These are phyloP conservation scores for Leccinellum luteum DNA, from an alignment of 768 basidiomycete species.

Conservation along the genomic window DNA sequence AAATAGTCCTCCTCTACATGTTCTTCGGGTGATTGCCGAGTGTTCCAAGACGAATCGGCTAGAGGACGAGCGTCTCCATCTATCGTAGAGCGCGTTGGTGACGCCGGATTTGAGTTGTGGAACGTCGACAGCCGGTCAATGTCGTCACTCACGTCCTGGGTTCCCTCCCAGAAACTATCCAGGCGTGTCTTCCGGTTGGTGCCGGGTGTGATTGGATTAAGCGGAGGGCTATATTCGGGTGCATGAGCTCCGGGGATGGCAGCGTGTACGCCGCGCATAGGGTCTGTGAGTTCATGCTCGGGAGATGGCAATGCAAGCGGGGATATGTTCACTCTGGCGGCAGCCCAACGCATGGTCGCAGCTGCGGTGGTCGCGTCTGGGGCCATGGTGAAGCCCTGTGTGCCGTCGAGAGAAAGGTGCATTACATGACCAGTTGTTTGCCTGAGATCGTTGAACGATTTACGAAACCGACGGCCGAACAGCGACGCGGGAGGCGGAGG, in stretches of 20 bases:
- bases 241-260: slow-evolving; percentile 62
- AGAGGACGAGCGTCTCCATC: slow-evolving; percentile 4
- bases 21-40: slow-evolving; percentile 25
- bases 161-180: slow-evolving; percentile 76
- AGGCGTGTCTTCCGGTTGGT: slow-evolving; percentile 54
- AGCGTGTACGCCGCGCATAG: slow-evolving; percentile 73
- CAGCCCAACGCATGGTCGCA: slow-evolving; percentile 86
- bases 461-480: slow-evolving; percentile 42
- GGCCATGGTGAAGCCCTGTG: slow-evolving; percentile 33
- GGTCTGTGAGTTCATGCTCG: slow-evolving; percentile 89
- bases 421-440: slow-evolving; percentile 26
- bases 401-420: slow-evolving; percentile 28
- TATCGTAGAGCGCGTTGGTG: slow-evolving; percentile 16
- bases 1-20: slow-evolving; percentile 32
- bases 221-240: slow-evolving; percentile 33
- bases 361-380: slow-evolving; percentile 64
- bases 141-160: slow-evolving; percentile 57
- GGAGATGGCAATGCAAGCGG: slow-evolving; percentile 88
- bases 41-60: slow-evolving; percentile 10
- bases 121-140: slow-evolving; percentile 21
- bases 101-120: slow-evolving; percentile 23
- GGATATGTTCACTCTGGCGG: slow-evolving; percentile 75
- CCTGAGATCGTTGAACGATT: slow-evolving; percentile 45
- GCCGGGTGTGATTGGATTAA: slow-evolving; percentile 44
- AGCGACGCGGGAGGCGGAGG: slow-evolving; percentile 25